Evolutionary conservation across 164 flowering plant species (phyloP).

Genomic region (Piper longum): DNA sequence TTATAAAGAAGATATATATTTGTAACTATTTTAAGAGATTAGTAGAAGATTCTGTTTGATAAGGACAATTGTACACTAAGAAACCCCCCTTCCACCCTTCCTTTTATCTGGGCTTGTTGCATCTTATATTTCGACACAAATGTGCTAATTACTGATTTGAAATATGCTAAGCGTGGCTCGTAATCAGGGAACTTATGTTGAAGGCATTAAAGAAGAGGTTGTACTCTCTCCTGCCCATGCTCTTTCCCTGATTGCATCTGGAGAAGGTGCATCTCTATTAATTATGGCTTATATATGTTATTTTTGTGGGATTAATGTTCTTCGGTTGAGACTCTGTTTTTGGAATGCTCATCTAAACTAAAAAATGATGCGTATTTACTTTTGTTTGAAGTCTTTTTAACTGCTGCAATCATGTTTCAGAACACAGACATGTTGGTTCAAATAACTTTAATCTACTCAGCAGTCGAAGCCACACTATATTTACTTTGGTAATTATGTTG

Average conservation of each 20-base stretch:
- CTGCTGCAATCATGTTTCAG: slow-evolving; percentile 24
- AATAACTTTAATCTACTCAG: slow-evolving; percentile 71
- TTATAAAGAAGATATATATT: too few species aligned
- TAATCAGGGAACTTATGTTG: slow-evolving; percentile 71
- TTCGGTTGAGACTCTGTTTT: background rate
- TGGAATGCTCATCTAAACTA: background rate
- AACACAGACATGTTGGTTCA: slow-evolving; percentile 80
- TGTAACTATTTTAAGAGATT: too few species aligned
- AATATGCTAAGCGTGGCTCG: background rate
- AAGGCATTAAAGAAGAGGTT: slow-evolving; percentile 83
- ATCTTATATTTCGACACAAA: too few species aligned
- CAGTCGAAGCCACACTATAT: slow-evolving; percentile 86
- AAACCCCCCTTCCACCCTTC: too few species aligned
- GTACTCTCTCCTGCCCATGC: slow-evolving; percentile 83
- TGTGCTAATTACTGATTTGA: background rate
- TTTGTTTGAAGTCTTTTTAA: background rate
- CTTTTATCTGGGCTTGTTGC: background rate
- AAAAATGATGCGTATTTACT: too few species aligned
- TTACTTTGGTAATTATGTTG: slow-evolving; percentile 45
- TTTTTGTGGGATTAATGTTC: background rate
- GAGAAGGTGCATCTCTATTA: slow-evolving; percentile 47
- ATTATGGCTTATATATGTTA: background rate
- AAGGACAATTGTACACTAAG: too few species aligned
- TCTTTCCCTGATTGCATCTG: slow-evolving; percentile 69
- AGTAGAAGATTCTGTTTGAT: too few species aligned